phyloP scores from a whole-genome alignment of 768 basidiomycete genomes.

The Hydnum rufescens region DNA sequence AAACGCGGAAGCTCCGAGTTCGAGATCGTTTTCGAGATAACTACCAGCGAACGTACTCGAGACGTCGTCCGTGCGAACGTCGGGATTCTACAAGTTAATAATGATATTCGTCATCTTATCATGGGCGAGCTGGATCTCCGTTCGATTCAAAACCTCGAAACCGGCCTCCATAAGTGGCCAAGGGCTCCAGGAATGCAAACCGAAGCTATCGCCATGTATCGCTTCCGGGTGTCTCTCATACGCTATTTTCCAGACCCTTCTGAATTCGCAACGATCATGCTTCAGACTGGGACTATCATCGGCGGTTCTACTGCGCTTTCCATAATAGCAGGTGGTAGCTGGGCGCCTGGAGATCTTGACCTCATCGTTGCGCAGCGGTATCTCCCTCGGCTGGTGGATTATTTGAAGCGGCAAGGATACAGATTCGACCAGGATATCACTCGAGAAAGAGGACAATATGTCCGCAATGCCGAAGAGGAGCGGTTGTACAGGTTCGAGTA shows the following conservation, averaged over 20 bases:
- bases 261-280: background rate
- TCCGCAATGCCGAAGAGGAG: no score
- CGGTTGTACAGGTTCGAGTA: background rate
- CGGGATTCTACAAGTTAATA: no score
- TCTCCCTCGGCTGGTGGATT: background rate
- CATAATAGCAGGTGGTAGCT: background rate
- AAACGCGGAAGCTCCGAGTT: no score
- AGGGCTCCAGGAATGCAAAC: no score
- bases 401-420: background rate
- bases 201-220: background rate
- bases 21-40: no score
- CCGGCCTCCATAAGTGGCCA: no score
- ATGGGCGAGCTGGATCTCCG: no score
- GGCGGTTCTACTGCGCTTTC: background rate
- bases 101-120: no score
- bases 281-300: background rate
- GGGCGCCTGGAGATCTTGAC: background rate
- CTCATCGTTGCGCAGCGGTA: background rate
- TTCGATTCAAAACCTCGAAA: no score
- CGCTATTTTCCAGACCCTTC: background rate
- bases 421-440: background rate
- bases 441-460: no score
- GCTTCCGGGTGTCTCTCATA: background rate
- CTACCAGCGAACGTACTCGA: no score
- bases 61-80: no score